These are phyloP conservation scores for Exophiala bonariae DNA, from an alignment of 2,329 filamentous ascomycete genomes.

Conservation along the genomic window DNA sequence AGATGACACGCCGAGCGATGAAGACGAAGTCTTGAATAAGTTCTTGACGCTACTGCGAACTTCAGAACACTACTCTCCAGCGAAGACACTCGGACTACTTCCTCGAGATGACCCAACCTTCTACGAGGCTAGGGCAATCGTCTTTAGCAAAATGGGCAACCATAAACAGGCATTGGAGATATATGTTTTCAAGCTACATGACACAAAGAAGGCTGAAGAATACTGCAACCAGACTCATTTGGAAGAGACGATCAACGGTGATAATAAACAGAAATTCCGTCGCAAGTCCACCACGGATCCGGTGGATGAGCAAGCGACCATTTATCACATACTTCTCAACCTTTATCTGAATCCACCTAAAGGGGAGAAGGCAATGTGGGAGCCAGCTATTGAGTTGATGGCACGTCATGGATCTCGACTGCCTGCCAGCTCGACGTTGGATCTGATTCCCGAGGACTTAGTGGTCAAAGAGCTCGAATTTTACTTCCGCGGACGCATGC, in stretches of 20 bases:
- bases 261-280: constrained; percentile 34
- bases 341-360: constrained; percentile 82
- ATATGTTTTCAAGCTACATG: constrained; percentile 90
- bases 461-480: constrained; percentile 77
- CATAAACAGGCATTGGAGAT: constrained; percentile 96
- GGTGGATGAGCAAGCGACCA: constrained; percentile 66
- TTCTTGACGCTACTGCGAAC: constrained; percentile 73
- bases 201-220: constrained; percentile 88
- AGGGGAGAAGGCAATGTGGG: constrained; percentile 70
- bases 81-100: constrained; percentile 73
- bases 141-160: constrained; percentile 91
- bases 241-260: constrained; percentile 44
- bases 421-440: constrained; percentile 80
- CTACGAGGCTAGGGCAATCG: constrained; percentile 84
- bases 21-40: constrained; percentile 61
- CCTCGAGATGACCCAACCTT: constrained; percentile 81
- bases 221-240: constrained; percentile 88
- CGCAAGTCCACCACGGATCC: constrained; percentile 46
- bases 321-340: constrained; percentile 87
- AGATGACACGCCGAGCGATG: constrained; percentile 43
- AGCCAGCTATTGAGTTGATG: constrained; percentile 81
- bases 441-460: constrained; percentile 78
- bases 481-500: constrained; percentile 90
- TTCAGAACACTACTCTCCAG: constrained; percentile 78
- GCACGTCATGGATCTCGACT: constrained; percentile 89